A percentile compares a stretch with the other conserved stretches of the same genome.
Evolutionary conservation across 2,329 filamentous ascomycete genomes (phyloP).

Genomic region (Orbilia oligospora): DNA sequence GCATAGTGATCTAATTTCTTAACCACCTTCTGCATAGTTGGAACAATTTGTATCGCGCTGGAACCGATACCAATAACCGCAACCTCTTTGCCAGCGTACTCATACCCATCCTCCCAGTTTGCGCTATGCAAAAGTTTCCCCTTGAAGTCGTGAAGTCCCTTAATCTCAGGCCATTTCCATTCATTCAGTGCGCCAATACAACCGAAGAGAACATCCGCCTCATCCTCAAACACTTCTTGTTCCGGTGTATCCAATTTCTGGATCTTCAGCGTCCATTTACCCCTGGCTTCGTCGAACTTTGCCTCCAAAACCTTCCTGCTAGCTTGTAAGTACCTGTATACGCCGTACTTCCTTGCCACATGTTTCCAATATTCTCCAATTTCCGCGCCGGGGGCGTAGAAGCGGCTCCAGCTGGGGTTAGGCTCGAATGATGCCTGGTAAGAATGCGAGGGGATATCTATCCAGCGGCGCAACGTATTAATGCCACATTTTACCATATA

Average conservation of each 20-base stretch:
- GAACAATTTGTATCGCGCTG: slow-evolving; percentile 72
- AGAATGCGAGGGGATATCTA: slow-evolving; percentile 73
- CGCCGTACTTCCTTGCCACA: slow-evolving; percentile 70
- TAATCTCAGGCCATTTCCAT: slow-evolving; percentile 72
- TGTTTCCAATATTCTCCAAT: slow-evolving; percentile 70
- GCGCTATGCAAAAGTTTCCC: slow-evolving; percentile 72
- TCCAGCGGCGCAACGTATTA: not conserved
- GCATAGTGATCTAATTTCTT: slow-evolving; percentile 71
- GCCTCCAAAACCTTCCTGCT: slow-evolving; percentile 68
- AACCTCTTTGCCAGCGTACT: slow-evolving; percentile 69
- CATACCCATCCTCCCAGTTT: slow-evolving; percentile 68
- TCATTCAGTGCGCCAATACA: slow-evolving; percentile 72
- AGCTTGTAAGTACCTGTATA: slow-evolving; percentile 70
- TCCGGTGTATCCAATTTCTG: slow-evolving; percentile 58
- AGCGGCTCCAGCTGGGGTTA: slow-evolving; percentile 74
- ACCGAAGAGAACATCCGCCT: slow-evolving; percentile 62
- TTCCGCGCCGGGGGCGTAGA: slow-evolving; percentile 71
- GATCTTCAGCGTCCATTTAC: slow-evolving; percentile 62
- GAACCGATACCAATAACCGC: slow-evolving; percentile 74
- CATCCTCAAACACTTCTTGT: slow-evolving; percentile 62
- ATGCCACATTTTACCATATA: not conserved
- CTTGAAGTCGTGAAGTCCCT: slow-evolving; percentile 69
- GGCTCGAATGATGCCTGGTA: slow-evolving; percentile 76
- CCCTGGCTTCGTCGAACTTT: slow-evolving; percentile 67
- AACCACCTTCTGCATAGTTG: slow-evolving; percentile 69